Percentiles rank a stretch among this genome's conserved stretches.
phyloP scores from a whole-genome alignment of 345 rosid genomes.

The Brassica juncea region DNA sequence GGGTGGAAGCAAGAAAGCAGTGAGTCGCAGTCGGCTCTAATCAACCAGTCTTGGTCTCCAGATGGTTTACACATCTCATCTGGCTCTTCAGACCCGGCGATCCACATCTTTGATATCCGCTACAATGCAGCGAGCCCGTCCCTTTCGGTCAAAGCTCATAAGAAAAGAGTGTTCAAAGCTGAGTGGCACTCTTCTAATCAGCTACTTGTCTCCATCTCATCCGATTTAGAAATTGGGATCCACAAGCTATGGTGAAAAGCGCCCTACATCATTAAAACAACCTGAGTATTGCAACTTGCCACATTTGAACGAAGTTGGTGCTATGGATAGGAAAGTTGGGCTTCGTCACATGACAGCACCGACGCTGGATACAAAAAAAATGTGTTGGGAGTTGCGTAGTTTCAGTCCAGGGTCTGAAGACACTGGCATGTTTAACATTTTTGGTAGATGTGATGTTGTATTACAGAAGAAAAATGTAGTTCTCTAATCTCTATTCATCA shows the following conservation, averaged over 20 bases:
- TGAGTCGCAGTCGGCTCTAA: conserved; percentile 39
- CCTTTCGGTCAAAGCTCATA: conserved; percentile 34
- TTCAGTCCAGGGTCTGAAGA: conserved; percentile 6
- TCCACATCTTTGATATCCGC: conserved; percentile 42
- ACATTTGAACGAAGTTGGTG: not conserved
- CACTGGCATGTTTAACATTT: not conserved
- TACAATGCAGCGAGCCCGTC: conserved; percentile 38
- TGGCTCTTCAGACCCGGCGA: conserved; percentile 42
- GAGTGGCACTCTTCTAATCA: conserved; percentile 42
- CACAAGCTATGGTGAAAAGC: conserved; percentile 36
- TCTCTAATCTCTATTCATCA: not conserved
- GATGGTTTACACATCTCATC: conserved; percentile 43
- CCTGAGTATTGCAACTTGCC: not conserved
- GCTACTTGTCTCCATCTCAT: conserved; percentile 40
- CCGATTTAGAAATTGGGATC: conserved; percentile 39
- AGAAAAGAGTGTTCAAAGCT: conserved; percentile 44
- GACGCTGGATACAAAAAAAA: not conserved
- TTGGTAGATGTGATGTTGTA: not conserved
- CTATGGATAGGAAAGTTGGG: conserved; percentile 7
- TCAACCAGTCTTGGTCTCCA: conserved; percentile 44
- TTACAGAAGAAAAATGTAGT: not conserved
- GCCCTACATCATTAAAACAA: not conserved
- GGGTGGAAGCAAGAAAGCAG: conserved; percentile 48
- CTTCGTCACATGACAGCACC: not conserved
- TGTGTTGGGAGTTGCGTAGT: conserved; percentile 1